Base-by-base conservation (phyloP, 2,329 filamentous ascomycete species). In the Samsoniella hepiali region DNA sequence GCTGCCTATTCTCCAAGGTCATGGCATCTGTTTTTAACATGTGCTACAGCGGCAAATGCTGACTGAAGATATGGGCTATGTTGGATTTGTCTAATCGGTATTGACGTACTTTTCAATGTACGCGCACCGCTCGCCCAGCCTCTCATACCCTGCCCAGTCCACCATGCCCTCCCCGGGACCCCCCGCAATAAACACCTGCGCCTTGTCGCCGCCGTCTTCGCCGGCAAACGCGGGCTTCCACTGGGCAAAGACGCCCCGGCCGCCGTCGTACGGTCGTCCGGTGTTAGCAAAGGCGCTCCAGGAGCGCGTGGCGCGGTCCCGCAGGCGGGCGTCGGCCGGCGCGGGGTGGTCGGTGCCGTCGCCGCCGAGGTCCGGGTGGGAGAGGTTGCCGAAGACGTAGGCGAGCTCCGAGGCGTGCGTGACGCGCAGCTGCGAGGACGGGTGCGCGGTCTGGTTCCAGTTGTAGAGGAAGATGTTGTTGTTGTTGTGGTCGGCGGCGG, bases 401-500 rank as follows among this genome's bases (percentile, higher is more conserved):
- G 79, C 77, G 31, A 84, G 78, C 58, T 84, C 82, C 0, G 79
- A 79, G 0, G 79, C 81, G 68, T 84, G 82, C 2, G 81, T 72
- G 0, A 78, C 72, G 53, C 81, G 11, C 11, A 34, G 17, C 29
- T 2, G 29, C 5, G 70, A 5, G 61, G 61, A n/a, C 15, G 84
- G 68, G 36, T 80, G 71, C n/a, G 85, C 75, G 0, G 82, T 85
- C 67, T 84, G 81, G 69, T 85, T 85, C 72, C 79, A 81, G 64
- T 79, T 72, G 69, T 81, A 84, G 1, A 83, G 70, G 67, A 79
- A 85, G 5, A 82, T 78, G 5, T 70, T 68, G 64, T 4, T 40
- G 13, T 13, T 4, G 3, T 15, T 4, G 75, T 76, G 4, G 72
- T 22, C 75, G 32, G 71, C 72, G 15, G 70, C 65, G 1, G 76